Conservation (phyloP, 768 basidiomycete species). For the Phlebiopsis flavidoalba region DNA sequence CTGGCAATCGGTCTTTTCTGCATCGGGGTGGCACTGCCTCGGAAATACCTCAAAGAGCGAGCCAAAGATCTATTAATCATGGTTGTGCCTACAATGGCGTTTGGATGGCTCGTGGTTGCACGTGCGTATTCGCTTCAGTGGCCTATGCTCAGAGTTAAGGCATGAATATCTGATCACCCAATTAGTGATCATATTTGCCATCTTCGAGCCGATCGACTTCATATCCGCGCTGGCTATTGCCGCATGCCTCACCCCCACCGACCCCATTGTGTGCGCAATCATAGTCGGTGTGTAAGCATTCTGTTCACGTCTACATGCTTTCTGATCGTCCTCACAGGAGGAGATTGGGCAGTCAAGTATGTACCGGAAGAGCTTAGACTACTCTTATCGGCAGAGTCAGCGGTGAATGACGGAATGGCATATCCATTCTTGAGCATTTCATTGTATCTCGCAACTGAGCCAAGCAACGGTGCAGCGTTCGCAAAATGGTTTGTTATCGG, state of each 20-base stretch:
- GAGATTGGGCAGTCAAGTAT: conserved; percentile 62
- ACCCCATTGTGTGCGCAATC: conserved; percentile 87
- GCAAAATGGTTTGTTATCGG: conserved; percentile 85
- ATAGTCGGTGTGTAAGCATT: conserved; percentile 65
- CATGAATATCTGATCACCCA: background rate
- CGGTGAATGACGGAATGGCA: conserved; percentile 93
- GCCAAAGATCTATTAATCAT: conserved; percentile 62
- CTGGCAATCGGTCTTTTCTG: conserved; percentile 92
- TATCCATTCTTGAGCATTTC: conserved; percentile 89
- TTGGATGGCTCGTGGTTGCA: conserved; percentile 77
- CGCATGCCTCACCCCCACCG: conserved; percentile 89
- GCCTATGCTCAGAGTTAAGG: background rate
- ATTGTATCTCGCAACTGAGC: conserved; percentile 77
- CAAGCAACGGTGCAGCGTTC: conserved; percentile 55
- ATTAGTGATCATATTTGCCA: conserved; percentile 55
- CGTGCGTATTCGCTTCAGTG: conserved; percentile 31
- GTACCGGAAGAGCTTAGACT: conserved; percentile 75
- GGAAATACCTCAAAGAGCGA: conserved; percentile 77
- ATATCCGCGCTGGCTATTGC: conserved; percentile 81
- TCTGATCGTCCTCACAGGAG: conserved; percentile 42
- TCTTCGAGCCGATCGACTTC: conserved; percentile 70
- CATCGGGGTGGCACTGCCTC: conserved; percentile 90
- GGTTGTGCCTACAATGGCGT: conserved; percentile 81
- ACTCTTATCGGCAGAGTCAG: conserved; percentile 83
- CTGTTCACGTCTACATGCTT: background rate